Percentiles rank a stretch among this genome's conserved stretches.
Conservation (phyloP, 441 rosid genomes). For the Mallotus japonicus region DNA sequence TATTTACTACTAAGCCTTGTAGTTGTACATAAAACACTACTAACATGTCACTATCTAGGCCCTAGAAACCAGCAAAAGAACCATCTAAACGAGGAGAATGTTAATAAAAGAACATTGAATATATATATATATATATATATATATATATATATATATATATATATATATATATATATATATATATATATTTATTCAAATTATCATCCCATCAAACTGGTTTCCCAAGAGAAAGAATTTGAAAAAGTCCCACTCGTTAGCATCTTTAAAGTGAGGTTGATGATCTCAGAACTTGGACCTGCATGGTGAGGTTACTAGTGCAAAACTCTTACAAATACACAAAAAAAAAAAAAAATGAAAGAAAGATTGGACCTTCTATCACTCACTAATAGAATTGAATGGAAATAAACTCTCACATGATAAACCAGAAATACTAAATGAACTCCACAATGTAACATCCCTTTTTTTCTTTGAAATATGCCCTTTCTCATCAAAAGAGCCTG, state of each 20-base stretch:
- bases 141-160: too few species aligned
- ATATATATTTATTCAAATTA: neutral
- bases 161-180: too few species aligned
- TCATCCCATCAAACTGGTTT: neutral
- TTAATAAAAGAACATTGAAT: neutral
- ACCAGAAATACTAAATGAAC: neutral
- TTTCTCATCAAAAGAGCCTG: neutral
- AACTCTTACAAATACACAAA: neutral
- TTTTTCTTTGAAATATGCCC: too few species aligned
- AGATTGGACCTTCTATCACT: too few species aligned
- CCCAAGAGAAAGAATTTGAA: neutral
- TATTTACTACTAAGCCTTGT: neutral
- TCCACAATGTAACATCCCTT: neutral
- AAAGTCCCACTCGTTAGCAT: neutral
- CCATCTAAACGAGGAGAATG: neutral
- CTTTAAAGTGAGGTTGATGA: neutral
- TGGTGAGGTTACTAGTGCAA: neutral
- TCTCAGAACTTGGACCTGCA: conserved; percentile 2
- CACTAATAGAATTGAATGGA: neutral
- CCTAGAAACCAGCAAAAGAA: neutral
- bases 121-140: too few species aligned
- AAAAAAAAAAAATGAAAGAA: too few species aligned
- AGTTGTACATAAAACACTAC: neutral
- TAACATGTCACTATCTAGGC: neutral
- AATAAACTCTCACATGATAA: neutral